Conservation (phyloP, 208 protist genomes). For the Crithidia mellificae region DNA sequence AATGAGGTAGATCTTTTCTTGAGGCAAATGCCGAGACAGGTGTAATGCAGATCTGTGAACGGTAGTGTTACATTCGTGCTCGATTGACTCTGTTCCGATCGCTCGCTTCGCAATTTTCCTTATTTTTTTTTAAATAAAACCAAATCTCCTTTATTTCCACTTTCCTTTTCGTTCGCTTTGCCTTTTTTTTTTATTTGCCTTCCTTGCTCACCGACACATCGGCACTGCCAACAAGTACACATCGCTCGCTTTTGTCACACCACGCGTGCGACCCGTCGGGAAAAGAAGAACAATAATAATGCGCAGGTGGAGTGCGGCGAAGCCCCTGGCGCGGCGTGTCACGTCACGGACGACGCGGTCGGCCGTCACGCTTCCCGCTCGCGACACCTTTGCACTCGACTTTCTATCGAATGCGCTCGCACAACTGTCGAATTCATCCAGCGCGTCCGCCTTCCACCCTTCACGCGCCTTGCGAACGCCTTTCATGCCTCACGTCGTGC, state of each 20-base stretch:
- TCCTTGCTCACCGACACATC: too few relatives aligned
- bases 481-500: conserved; percentile 4
- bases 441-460: conserved; percentile 4
- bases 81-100: too few relatives aligned
- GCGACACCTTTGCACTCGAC: background rate
- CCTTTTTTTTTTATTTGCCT: too few relatives aligned
- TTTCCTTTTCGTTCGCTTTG: background rate
- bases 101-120: too few relatives aligned
- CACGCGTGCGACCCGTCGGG: too few relatives aligned
- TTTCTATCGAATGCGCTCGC: too few relatives aligned
- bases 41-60: too few relatives aligned
- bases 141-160: background rate
- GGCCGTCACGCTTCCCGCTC: background rate
- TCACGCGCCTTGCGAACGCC: conserved; percentile 17
- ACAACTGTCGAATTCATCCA: background rate
- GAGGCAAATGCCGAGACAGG: too few relatives aligned
- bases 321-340: background rate
- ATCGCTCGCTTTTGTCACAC: background rate
- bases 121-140: too few relatives aligned
- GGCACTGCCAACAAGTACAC: background rate
- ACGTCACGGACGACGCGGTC: background rate
- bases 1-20: too few relatives aligned
- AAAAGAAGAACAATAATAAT: background rate
- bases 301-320: background rate
- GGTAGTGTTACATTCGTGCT: too few relatives aligned